Evolutionary conservation across 345 rosid genomes (phyloP).

Genomic region (Sisymbrium altissimum): DNA sequence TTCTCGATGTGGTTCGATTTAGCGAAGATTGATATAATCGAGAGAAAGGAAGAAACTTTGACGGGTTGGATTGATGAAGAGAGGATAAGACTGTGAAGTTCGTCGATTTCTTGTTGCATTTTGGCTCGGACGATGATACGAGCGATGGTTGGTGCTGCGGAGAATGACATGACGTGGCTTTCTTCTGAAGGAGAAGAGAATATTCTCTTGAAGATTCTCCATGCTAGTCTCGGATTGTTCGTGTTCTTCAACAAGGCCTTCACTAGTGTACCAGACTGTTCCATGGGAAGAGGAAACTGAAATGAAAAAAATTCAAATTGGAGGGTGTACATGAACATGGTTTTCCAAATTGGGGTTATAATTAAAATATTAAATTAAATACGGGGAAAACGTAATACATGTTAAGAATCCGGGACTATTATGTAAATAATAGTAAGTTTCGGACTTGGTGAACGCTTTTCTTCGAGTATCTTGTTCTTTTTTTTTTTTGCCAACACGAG

Average conservation of each 20-base stretch:
- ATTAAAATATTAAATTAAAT: neutral
- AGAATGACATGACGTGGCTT: slow-evolving; percentile 18
- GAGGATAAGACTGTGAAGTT: slow-evolving; percentile 55
- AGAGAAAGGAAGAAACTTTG: slow-evolving; percentile 41
- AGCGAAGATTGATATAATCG: slow-evolving; percentile 46
- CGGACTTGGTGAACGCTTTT: slow-evolving; percentile 11
- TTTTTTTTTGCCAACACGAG: no score
- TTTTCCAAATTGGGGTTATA: neutral
- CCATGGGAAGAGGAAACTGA: no score
- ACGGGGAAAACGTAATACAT: neutral
- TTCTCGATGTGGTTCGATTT: slow-evolving; percentile 44
- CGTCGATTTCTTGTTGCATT: slow-evolving; percentile 64
- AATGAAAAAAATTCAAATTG: neutral
- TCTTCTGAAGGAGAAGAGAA: slow-evolving; percentile 44
- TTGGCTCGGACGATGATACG: slow-evolving; percentile 60
- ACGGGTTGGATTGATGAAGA: slow-evolving; percentile 28
- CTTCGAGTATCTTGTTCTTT: no score
- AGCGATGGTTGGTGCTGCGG: slow-evolving; percentile 53
- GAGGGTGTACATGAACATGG: neutral
- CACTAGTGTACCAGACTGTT: slow-evolving; percentile 49
- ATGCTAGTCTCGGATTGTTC: slow-evolving; percentile 70
- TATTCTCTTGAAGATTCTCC: slow-evolving; percentile 77
- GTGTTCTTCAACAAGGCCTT: slow-evolving; percentile 60
- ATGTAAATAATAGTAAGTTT: neutral
- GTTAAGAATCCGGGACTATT: no score